Evolutionary conservation across 1,284 basidiomycete species (phyloP).

Genomic region (Cryptococcus floricola): DNA sequence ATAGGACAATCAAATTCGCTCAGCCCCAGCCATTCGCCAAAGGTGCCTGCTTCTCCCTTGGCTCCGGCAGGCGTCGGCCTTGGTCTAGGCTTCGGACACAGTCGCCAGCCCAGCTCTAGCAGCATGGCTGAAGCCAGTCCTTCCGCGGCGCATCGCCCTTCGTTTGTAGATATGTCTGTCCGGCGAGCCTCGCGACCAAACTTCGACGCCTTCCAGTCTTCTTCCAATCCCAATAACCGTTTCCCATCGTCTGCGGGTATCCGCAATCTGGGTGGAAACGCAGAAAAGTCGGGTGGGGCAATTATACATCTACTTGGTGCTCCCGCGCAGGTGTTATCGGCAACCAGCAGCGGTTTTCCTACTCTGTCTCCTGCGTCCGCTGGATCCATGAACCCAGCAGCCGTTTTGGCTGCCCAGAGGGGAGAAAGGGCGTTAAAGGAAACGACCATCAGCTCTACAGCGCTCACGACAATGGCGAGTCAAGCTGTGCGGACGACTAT

Average conservation of each 20-base stretch:
- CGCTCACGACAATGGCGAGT: constrained; percentile 10
- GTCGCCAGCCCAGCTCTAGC: constrained; percentile 13
- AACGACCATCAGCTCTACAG: constrained; percentile 9
- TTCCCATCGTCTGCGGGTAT: constrained; percentile 34
- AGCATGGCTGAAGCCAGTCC: not conserved
- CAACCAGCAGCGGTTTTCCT: constrained; percentile 16
- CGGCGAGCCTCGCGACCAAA: constrained; percentile 29
- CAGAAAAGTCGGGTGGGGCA: constrained; percentile 21
- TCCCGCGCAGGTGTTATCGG: constrained; percentile 22
- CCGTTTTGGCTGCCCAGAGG: not conserved
- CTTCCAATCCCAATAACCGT: constrained; percentile 18
- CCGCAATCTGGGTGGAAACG: constrained; percentile 6
- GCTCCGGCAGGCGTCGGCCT: not conserved
- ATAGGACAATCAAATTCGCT: not conserved
- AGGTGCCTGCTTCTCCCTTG: not conserved
- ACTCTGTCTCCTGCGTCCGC: constrained; percentile 6
- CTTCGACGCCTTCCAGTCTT: constrained; percentile 24
- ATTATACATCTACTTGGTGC: constrained; percentile 39
- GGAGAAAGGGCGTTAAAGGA: constrained; percentile 9
- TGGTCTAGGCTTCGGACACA: constrained; percentile 7
- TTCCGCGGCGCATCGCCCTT: constrained; percentile 18
- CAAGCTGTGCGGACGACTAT: constrained; percentile 17
- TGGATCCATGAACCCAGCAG: not conserved
- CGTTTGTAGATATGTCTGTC: constrained; percentile 33
- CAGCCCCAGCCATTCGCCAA: not conserved